A percentile compares a stretch with the other conserved stretches of the same genome.
These are phyloP conservation scores for Penstemon eatonii DNA, from an alignment of 257 asterid species.

Conservation along the genomic window DNA sequence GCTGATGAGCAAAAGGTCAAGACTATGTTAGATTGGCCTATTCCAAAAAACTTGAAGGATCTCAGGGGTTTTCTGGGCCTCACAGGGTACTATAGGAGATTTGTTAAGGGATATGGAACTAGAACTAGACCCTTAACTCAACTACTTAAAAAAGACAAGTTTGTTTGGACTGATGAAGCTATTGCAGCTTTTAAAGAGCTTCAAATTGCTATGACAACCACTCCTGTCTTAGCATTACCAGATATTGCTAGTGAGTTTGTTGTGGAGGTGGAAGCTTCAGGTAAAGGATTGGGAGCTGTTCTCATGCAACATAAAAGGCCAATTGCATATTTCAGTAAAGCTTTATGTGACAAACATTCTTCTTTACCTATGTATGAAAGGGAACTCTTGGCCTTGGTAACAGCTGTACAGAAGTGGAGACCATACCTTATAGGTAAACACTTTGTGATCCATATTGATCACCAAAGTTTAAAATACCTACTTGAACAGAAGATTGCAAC, in stretches of 20 bases:
- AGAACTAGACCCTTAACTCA: background rate
- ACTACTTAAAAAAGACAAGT: background rate
- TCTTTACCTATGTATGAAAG: background rate
- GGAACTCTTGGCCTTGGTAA: background rate
- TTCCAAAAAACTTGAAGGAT: background rate
- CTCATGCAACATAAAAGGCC: too few relatives aligned
- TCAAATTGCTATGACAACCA: background rate
- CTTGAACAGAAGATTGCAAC: too few relatives aligned
- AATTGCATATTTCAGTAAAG: background rate
- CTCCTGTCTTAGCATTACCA: background rate
- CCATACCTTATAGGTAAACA: too few relatives aligned
- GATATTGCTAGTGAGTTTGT: background rate
- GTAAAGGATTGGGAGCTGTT: too few relatives aligned
- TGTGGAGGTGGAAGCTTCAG: background rate
- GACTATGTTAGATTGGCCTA: conserved; percentile 11
- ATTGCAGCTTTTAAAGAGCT: background rate
- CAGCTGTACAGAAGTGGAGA: background rate
- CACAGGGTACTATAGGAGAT: background rate
- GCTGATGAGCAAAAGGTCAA: conserved; percentile 6
- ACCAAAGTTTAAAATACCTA: too few relatives aligned
- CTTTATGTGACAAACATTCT: background rate
- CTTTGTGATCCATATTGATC: too few relatives aligned
- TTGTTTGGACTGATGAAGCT: background rate
- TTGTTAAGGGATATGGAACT: background rate
- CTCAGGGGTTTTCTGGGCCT: background rate